Percentiles rank a stretch among this genome's conserved stretches.
Conservation (phyloP, 163 green algal species). For the Chlamydomonas reinhardtii region DNA sequence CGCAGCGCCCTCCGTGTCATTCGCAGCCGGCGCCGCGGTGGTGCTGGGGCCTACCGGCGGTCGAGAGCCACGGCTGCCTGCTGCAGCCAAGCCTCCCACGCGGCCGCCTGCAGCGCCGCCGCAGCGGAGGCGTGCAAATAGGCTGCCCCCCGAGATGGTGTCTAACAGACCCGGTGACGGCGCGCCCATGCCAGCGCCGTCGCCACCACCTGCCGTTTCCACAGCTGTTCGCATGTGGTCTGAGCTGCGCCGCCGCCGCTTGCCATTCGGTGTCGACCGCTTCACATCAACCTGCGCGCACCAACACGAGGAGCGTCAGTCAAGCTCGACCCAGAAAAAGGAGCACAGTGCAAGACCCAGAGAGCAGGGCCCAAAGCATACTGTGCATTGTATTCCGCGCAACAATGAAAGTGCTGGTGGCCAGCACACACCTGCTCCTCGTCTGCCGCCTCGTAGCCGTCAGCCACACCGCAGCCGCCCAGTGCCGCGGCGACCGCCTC, state of each 20-base stretch:
- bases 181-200: too few relatives aligned
- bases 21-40: not conserved
- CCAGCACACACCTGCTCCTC: too few relatives aligned
- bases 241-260: slow-evolving; percentile 9
- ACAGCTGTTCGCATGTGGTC: too few relatives aligned
- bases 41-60: not conserved
- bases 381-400: not conserved
- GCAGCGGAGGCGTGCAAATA: slow-evolving; percentile 10
- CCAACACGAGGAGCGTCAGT: too few relatives aligned
- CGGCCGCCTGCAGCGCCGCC: not conserved
- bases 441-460: too few relatives aligned
- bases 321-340: not conserved
- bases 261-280: not conserved
- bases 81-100: not conserved
- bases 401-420: too few relatives aligned
- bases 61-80: not conserved
- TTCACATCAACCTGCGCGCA: not conserved
- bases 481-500: too few relatives aligned
- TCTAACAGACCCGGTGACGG: not conserved
- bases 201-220: not conserved
- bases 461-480: too few relatives aligned
- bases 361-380: too few relatives aligned
- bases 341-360: not conserved
- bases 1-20: not conserved
- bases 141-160: not conserved